phyloP scores from a whole-genome alignment of 2,329 filamentous ascomycete species.

The Talaromyces amestolkiae region DNA sequence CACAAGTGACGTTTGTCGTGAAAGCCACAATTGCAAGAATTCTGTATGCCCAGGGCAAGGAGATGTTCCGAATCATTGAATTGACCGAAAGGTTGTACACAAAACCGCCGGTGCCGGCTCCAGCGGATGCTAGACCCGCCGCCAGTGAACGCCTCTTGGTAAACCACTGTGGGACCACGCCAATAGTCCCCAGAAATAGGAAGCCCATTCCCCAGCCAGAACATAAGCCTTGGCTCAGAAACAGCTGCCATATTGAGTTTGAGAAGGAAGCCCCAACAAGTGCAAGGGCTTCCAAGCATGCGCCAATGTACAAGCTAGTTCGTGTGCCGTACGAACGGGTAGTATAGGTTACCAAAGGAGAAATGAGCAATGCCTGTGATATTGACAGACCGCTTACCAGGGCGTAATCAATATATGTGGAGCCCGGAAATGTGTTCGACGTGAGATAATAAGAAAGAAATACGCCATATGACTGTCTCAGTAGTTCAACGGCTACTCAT shows the following conservation, averaged over 20 bases:
- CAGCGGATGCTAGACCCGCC: conserved; percentile 58
- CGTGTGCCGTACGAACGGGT: conserved; percentile 55
- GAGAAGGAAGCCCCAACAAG: conserved; percentile 54
- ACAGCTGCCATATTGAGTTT: conserved; percentile 58
- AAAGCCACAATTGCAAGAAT: conserved; percentile 58
- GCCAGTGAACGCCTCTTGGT: conserved; percentile 56
- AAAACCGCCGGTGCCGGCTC: conserved; percentile 60
- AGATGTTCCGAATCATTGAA: conserved; percentile 56
- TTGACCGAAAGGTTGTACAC: conserved; percentile 58
- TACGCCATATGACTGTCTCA: conserved; percentile 50
- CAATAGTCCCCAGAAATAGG: conserved; percentile 57
- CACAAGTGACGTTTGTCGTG: conserved; percentile 51
- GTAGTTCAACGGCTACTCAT: not conserved
- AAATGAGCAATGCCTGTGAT: conserved; percentile 56
- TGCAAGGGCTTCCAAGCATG: conserved; percentile 54
- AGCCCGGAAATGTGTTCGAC: conserved; percentile 54
- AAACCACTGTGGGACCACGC: conserved; percentile 63
- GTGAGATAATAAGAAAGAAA: conserved; percentile 61
- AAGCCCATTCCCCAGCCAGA: conserved; percentile 64
- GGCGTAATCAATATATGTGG: conserved; percentile 56
- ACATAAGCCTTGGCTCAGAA: conserved; percentile 59
- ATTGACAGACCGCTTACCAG: conserved; percentile 62
- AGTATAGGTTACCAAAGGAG: conserved; percentile 55
- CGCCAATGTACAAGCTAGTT: conserved; percentile 54
- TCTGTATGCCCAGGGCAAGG: conserved; percentile 60